Evolutionary conservation across 2,329 filamentous ascomycete genomes (phyloP), one percentile per base, ranked within the genome.

Genomic region (Cryphonectria nitschkei): DNA sequence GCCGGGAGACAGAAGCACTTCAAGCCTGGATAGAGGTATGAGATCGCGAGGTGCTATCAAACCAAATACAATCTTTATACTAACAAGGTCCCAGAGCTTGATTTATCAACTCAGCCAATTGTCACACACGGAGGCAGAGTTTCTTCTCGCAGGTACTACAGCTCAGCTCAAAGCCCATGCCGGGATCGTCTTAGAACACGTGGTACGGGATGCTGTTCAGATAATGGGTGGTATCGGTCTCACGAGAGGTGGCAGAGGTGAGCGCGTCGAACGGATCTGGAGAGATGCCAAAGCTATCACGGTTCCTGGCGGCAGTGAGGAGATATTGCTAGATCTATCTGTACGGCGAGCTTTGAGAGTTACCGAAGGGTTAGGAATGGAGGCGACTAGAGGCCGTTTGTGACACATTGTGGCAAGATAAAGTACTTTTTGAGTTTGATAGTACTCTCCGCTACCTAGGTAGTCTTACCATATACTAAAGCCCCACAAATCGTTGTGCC

Each of bases 21-120:
- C 37, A 37, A 9, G 37, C 37, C 11, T 37, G 37, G 37, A 37
- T 37, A 37, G 37, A 37, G 37, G 37, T 37, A 46, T 14, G 13
- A 19, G 14, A 46, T 46, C 14, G 9, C 43, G 43, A 19, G 14
- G 43, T 46, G 43, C 2, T 46, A 4, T 11, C 7, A 46, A 46
- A 14, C 43, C 16, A 14, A 46, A 14, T 19, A 4, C 7, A 37
- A 37, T 11, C 26, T 26, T 26, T 1, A 26, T 37, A 37, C 37
- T 37, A 37, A 37, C 37, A 9, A 37, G 11, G 37, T 37, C 32
- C 1, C 67, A 71, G 69, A 73, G 69, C 46, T 37, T 88, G 3
- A 85, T 86, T 14, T 84, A 85, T 61, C 80, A 86, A 46, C 82
- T 86, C 41, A 65, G 63, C 9, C 41, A 70, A 16, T 52, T 72